Conservation (phyloP, 352 stramenopile genomes). For the Globisporangium barbulae region DNA sequence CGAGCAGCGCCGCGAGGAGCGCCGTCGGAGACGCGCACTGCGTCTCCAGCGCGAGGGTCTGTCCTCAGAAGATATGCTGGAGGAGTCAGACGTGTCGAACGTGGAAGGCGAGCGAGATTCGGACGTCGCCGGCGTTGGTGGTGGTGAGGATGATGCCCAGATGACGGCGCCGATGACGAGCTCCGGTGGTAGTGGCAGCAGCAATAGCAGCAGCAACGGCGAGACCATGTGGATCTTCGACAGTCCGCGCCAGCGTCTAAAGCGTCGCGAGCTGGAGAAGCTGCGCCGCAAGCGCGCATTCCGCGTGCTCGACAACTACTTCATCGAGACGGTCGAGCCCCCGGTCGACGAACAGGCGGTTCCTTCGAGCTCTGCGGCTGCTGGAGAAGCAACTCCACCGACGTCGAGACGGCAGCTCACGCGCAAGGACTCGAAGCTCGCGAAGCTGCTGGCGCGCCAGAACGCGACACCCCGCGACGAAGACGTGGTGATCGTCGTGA, state of each 20-base stretch:
- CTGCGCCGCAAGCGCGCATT: conserved; percentile 49
- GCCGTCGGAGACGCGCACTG: background rate
- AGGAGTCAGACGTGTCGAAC: background rate
- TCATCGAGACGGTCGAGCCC: conserved; percentile 23
- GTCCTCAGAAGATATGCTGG: background rate
- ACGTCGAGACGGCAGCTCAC: conserved; percentile 36
- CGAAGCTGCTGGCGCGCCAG: conserved; percentile 26
- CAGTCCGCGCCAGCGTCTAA: conserved; percentile 47
- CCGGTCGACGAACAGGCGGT: conserved; percentile 4
- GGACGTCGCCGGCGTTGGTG: background rate
- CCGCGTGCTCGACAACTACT: conserved; percentile 48
- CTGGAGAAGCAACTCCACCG: conserved; percentile 38
- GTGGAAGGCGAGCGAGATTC: background rate
- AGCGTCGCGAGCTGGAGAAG: conserved; percentile 50
- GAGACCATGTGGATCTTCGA: conserved; percentile 55
- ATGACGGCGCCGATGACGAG: conserved; percentile 23
- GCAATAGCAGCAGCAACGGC: conserved; percentile 25
- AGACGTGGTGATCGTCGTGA: conserved; percentile 34
- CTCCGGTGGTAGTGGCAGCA: conserved; percentile 34
- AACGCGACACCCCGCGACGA: conserved; percentile 26
- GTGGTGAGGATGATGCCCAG: conserved; percentile 22
- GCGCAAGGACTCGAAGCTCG: conserved; percentile 30
- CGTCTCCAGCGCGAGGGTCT: background rate
- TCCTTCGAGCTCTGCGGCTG: background rate
- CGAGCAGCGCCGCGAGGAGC: conserved; percentile 2